phyloP scores from a whole-genome alignment of 192 early-diverging fungal genomes.

The Mortierella alpina region DNA sequence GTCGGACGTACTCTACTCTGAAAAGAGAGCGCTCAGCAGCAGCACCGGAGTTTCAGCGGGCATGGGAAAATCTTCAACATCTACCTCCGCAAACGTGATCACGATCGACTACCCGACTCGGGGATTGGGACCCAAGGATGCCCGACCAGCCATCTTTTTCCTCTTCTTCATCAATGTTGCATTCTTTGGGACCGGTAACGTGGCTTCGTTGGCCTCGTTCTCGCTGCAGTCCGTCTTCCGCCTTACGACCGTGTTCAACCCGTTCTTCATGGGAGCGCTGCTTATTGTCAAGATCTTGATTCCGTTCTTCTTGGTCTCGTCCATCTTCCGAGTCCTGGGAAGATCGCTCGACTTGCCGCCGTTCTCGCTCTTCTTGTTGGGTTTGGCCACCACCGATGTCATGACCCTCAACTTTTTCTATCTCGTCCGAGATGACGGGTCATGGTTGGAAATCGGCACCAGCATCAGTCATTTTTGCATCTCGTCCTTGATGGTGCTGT shows the following conservation, averaged over 20 bases:
- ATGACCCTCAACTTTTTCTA: slow-evolving; percentile 98
- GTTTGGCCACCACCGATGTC: slow-evolving; percentile 88
- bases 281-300: slow-evolving; percentile 91
- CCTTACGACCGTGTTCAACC: slow-evolving; percentile 89
- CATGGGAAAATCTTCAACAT: background rate
- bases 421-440: slow-evolving; percentile 89
- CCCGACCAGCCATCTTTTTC: slow-evolving; percentile 77
- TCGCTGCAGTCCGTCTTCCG: slow-evolving; percentile 90
- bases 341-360: slow-evolving; percentile 83
- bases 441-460: slow-evolving; percentile 97
- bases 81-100: background rate
- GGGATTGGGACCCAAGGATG: slow-evolving; percentile 64
- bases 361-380: slow-evolving; percentile 88
- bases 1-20: slow-evolving; percentile 25
- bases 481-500: slow-evolving; percentile 90
- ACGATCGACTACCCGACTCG: slow-evolving; percentile 45
- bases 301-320: slow-evolving; percentile 93
- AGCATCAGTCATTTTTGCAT: slow-evolving; percentile 97
- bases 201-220: slow-evolving; percentile 89
- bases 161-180: slow-evolving; percentile 92
- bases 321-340: slow-evolving; percentile 83
- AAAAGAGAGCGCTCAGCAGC: background rate
- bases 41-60: background rate
- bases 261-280: slow-evolving; percentile 88
- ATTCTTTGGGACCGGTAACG: slow-evolving; percentile 97